Base-by-base conservation (phyloP, 2,329 filamentous ascomycete species). In the Berkeleyomyces rouxiae region DNA sequence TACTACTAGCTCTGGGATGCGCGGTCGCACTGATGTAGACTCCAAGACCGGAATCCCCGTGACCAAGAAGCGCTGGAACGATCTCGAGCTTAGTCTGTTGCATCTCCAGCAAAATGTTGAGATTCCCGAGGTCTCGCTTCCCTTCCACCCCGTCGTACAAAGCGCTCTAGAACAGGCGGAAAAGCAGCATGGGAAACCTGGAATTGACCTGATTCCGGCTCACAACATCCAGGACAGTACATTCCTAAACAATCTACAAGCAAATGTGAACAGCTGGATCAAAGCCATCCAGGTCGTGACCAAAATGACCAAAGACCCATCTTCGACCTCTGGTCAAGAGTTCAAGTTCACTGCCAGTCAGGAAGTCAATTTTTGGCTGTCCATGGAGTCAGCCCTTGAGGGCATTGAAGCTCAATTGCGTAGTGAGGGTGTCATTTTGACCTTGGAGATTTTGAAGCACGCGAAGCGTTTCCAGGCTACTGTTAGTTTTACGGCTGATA, bases 331-430 rank as follows among this genome's bases (percentile, higher is more conserved):
- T 80, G 74, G 72, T 62, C 75, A 76, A 66, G 75, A 77, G 63
- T 76, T 77, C 64, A 77, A 74, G 68, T 69, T 70, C 40, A 95
- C 90, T 31, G 93, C 93, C 40, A 92, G 89, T 63, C 93, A 97
- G 72, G 93, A 99, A 73, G 96, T 99, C 73, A 96, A 96, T 73
- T 99, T 99, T 71, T 99, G 93, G 93, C 74, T 99, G 59, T 95
- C 90, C 1, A 96, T 99, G 88, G 95, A 99, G 73, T 87, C 86
- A 13, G 89, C 91, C 3, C 75, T 99, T 66, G 91, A 96, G 72
- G 87, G 87, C 37, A 96, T 99, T 65, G 92, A 96, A 72, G 82
- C 80, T 47, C 92, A 97, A 72, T 80, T 99, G 63, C 81, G 85
- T 66, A 90, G 91, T 67, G 89, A 95, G 63, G 93, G 93, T 37